Evolutionary conservation across 257 asterid genomes (phyloP).

Genomic region (Scutellaria galericulata): DNA sequence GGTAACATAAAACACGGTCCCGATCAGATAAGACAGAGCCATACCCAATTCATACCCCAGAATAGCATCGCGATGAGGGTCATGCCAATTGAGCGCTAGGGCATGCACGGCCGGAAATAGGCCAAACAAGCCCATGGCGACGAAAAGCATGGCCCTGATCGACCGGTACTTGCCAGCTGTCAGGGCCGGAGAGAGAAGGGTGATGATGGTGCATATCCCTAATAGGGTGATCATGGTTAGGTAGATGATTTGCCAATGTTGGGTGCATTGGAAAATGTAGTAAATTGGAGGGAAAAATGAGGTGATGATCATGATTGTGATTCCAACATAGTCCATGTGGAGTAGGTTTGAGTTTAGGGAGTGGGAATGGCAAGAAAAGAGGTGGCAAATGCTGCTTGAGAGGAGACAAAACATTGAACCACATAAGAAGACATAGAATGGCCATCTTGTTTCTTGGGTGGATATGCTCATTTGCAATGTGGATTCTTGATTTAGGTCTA

Average conservation of each 20-base stretch:
- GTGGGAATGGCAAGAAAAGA: slow-evolving; percentile 84
- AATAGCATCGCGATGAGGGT: slow-evolving; percentile 64
- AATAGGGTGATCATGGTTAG: slow-evolving; percentile 70
- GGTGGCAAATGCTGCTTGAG: slow-evolving; percentile 86
- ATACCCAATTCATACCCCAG: slow-evolving; percentile 69
- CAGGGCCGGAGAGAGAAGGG: slow-evolving; percentile 74
- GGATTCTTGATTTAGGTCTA: slow-evolving; percentile 63
- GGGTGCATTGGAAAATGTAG: slow-evolving; percentile 90
- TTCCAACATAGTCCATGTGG: slow-evolving; percentile 87
- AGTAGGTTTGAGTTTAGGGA: slow-evolving; percentile 55
- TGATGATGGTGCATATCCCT: slow-evolving; percentile 66
- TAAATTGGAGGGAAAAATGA: slow-evolving; percentile 95
- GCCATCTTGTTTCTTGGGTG: slow-evolving; percentile 65
- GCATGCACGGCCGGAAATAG: slow-evolving; percentile 80
- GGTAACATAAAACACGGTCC: slow-evolving; percentile 67
- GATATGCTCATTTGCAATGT: slow-evolving; percentile 38
- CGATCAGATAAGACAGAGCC: slow-evolving; percentile 76
- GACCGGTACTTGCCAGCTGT: slow-evolving; percentile 63
- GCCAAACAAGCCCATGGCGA: slow-evolving; percentile 89
- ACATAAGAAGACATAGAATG: slow-evolving; percentile 71
- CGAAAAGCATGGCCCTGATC: slow-evolving; percentile 70
- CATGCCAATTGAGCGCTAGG: slow-evolving; percentile 65
- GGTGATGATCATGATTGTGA: slow-evolving; percentile 91
- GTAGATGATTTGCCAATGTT: slow-evolving; percentile 78
- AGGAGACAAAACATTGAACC: slow-evolving; percentile 96